A percentile compares a stretch with the other conserved stretches of the same genome.
Conservation (phyloP, 1,284 basidiomycete genomes). For the Crocinoboletus sp. region DNA sequence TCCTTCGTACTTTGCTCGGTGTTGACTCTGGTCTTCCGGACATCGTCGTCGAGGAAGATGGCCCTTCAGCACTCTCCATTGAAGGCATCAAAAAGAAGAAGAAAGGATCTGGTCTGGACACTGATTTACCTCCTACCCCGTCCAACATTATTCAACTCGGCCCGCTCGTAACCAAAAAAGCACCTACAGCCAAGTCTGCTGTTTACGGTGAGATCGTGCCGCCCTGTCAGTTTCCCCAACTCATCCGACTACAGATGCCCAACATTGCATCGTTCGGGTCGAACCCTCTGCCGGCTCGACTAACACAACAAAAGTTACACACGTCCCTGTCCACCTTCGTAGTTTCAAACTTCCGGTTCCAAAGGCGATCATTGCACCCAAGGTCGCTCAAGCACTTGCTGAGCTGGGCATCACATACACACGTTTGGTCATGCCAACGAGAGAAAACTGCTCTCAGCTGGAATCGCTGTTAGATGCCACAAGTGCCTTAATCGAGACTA, state of each 20-base stretch:
- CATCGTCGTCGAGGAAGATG: conserved; percentile 61
- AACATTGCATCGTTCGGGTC: conserved; percentile 71
- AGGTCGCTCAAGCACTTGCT: conserved; percentile 68
- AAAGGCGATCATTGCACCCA: conserved; percentile 66
- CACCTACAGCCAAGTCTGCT: conserved; percentile 48
- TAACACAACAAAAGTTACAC: conserved; percentile 64
- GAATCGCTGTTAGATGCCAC: conserved; percentile 73
- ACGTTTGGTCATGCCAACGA: conserved; percentile 89
- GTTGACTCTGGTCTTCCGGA: conserved; percentile 82
- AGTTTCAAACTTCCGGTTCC: conserved; percentile 78
- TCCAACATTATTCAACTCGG: conserved; percentile 41
- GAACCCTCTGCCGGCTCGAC: conserved; percentile 51
- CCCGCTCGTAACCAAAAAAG: conserved; percentile 43
- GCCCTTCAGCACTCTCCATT: conserved; percentile 39
- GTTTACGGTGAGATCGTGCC: conserved; percentile 47
- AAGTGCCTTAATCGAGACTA: conserved; percentile 74
- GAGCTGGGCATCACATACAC: conserved; percentile 74
- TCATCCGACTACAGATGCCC: conserved; percentile 47
- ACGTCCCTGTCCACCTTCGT: conserved; percentile 74
- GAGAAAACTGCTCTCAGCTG: conserved; percentile 67
- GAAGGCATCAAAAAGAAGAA: conserved; percentile 49
- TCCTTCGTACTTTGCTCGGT: conserved; percentile 80
- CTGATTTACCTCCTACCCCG: conserved; percentile 56
- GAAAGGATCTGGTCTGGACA: conserved; percentile 38
- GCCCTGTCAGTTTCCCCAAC: background rate